phyloP scores from a whole-genome alignment of 2,329 filamentous ascomycete genomes.

The Botrytis sinoallii region DNA sequence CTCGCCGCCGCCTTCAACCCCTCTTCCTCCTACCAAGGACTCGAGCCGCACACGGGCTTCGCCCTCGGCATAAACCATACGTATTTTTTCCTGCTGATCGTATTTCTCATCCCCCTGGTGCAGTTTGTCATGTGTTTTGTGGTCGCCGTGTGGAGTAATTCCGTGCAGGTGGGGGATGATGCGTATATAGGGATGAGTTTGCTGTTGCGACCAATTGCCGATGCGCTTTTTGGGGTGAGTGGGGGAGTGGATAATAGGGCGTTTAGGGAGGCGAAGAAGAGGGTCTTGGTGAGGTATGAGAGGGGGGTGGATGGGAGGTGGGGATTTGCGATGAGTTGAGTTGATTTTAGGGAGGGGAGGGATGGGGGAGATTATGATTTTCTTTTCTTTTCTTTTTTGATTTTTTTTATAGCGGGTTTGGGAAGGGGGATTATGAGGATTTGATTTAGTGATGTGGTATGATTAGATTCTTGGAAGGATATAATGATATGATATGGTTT shows the following conservation, averaged over 20 bases:
- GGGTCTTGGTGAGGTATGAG: slow-evolving; percentile 31
- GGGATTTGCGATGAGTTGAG: slow-evolving; percentile 23
- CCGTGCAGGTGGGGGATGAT: slow-evolving; percentile 32
- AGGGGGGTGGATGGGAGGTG: slow-evolving; percentile 27
- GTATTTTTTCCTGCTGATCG: slow-evolving; percentile 44
- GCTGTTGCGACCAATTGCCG: slow-evolving; percentile 34
- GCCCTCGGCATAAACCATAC: slow-evolving; percentile 42
- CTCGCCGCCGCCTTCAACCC: slow-evolving; percentile 30
- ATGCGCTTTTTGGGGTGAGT: slow-evolving; percentile 31
- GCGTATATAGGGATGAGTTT: slow-evolving; percentile 31
- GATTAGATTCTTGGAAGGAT: not conserved
- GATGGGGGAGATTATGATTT: no score
- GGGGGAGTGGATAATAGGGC: slow-evolving; percentile 28
- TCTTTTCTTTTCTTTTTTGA: no score
- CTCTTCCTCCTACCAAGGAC: slow-evolving; percentile 10
- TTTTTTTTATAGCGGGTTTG: not conserved
- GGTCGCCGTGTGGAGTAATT: slow-evolving; percentile 31
- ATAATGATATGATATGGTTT: not conserved
- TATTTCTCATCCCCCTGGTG: slow-evolving; percentile 31
- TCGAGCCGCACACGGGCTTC: slow-evolving; percentile 26
- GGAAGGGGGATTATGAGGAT: no score
- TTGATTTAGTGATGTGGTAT: not conserved
- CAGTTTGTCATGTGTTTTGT: slow-evolving; percentile 32
- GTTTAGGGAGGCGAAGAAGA: slow-evolving; percentile 29
- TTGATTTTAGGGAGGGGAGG: not conserved